These are phyloP conservation scores for Verticillium zaregamsianum DNA, from an alignment of 2,329 filamentous ascomycete genomes.

Conservation along the genomic window DNA sequence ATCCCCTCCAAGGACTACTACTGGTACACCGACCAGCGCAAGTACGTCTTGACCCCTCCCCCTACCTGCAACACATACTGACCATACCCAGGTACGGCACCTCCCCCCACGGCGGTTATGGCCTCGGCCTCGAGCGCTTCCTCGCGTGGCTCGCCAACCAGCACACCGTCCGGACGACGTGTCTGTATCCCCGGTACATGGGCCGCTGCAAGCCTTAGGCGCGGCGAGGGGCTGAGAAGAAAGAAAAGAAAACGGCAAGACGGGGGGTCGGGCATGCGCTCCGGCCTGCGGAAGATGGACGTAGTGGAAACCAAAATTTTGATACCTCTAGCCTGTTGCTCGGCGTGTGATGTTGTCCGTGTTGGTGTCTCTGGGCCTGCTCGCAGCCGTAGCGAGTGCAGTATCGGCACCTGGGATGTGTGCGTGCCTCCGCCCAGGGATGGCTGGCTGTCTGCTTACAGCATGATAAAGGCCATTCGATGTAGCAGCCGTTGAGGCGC, in stretches of 20 bases:
- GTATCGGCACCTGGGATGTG: too few relatives aligned
- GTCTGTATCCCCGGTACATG: conserved; percentile 78
- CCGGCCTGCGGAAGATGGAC: background rate
- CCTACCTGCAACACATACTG: conserved; percentile 8
- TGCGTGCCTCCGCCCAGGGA: too few relatives aligned
- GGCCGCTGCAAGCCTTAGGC: conserved; percentile 70
- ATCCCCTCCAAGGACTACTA: conserved; percentile 86
- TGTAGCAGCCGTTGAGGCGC: too few relatives aligned
- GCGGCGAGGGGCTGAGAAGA: background rate
- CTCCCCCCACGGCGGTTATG: conserved; percentile 89
- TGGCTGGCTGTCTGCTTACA: too few relatives aligned
- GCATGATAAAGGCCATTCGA: too few relatives aligned
- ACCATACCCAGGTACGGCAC: conserved; percentile 69
- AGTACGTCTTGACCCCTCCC: conserved; percentile 53
- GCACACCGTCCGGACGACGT: conserved; percentile 61
- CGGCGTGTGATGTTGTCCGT: too few relatives aligned
- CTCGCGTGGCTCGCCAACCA: conserved; percentile 61
- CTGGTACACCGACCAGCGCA: conserved; percentile 98
- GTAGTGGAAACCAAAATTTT: background rate
- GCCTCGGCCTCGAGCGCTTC: conserved; percentile 81
- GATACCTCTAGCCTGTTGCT: background rate
- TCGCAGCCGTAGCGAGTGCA: too few relatives aligned
- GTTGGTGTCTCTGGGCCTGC: too few relatives aligned
- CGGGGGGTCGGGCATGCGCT: background rate
- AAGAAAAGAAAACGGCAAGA: background rate